phyloP scores from a whole-genome alignment of 2,329 filamentous ascomycete species.

The Ceratocystis smalleyi region DNA sequence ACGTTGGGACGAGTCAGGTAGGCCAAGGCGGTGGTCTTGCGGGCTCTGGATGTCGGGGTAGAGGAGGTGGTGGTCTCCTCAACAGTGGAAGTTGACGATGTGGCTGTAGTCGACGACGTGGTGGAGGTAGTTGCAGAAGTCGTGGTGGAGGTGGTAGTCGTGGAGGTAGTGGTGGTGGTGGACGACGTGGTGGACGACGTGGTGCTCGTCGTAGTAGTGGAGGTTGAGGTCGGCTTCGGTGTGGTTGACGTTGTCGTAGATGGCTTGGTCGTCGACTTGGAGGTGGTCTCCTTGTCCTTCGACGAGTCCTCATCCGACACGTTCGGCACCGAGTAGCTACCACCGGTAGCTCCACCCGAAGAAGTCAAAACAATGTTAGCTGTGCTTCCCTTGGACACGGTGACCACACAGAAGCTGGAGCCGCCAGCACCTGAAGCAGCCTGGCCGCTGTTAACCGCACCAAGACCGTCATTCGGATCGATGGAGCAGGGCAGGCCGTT shows the following conservation, averaged over 20 bases:
- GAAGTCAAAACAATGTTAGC: constrained; percentile 52
- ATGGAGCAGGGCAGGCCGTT: constrained; percentile 62
- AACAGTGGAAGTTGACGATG: constrained; percentile 18
- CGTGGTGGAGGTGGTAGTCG: constrained; percentile 11
- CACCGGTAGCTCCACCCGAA: constrained; percentile 30
- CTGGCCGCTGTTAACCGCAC: constrained; percentile 42
- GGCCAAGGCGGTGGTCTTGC: constrained; percentile 18
- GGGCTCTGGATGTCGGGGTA: constrained; percentile 16
- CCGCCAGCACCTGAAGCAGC: constrained; percentile 48
- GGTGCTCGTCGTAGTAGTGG: constrained; percentile 20
- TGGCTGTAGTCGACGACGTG: constrained; percentile 17
- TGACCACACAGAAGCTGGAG: constrained; percentile 60
- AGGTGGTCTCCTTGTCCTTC: constrained; percentile 15
- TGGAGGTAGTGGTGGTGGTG: constrained; percentile 1
- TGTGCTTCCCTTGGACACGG: constrained; percentile 48
- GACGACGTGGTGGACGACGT: constrained; percentile 17
- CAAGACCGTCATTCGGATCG: constrained; percentile 41
- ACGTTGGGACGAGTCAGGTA: constrained; percentile 21
- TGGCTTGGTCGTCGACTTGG: constrained; percentile 14
- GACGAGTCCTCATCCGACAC: neutral
- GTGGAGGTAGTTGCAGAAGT: constrained; percentile 6
- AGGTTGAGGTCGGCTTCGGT: constrained; percentile 19
- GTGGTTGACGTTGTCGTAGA: constrained; percentile 19
- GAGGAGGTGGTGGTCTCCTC: constrained; percentile 14
- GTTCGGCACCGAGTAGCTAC: constrained; percentile 7